Evolutionary conservation across 148 eudicot genomes (phyloP).

Genomic region (Nepenthes mirabilis): DNA sequence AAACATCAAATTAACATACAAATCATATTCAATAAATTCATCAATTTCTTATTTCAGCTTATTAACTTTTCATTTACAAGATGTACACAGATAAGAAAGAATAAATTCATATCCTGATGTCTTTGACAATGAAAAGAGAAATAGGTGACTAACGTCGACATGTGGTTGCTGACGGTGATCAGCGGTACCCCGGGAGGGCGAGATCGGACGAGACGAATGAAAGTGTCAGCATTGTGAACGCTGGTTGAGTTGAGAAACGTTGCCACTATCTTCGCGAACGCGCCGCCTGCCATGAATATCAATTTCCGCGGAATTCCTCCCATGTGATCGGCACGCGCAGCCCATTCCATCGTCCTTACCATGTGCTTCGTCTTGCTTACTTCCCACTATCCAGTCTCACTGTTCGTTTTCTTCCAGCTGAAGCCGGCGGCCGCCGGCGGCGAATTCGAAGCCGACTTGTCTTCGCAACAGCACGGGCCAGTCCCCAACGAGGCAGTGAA

Average conservation of each 20-base stretch:
- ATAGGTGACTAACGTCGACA: slow-evolving; percentile 63
- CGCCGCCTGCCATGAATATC: slow-evolving; percentile 37
- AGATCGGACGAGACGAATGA: slow-evolving; percentile 44
- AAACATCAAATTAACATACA: no score
- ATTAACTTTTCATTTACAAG: no score
- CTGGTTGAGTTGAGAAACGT: slow-evolving; percentile 45
- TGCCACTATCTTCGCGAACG: slow-evolving; percentile 50
- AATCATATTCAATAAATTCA: no score
- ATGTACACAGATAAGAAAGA: no score
- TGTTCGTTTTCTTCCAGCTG: no score
- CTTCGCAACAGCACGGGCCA: no score
- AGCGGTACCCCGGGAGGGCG: slow-evolving; percentile 74
- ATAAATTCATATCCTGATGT: background rate
- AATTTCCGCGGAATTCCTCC: slow-evolving; percentile 57
- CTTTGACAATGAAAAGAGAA: background rate
- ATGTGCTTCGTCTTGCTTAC: no score
- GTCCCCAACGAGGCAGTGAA: no score
- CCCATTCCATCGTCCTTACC: slow-evolving; percentile 59
- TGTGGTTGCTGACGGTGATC: slow-evolving; percentile 90
- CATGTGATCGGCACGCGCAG: slow-evolving; percentile 57
- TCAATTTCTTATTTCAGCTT: no score
- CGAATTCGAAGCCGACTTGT: no score
- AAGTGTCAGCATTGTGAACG: slow-evolving; percentile 64
- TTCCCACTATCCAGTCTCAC: no score
- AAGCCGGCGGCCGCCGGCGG: no score